phyloP scores from a whole-genome alignment of 2,329 filamentous ascomycete species.

The Metarhizium guizhouense region DNA sequence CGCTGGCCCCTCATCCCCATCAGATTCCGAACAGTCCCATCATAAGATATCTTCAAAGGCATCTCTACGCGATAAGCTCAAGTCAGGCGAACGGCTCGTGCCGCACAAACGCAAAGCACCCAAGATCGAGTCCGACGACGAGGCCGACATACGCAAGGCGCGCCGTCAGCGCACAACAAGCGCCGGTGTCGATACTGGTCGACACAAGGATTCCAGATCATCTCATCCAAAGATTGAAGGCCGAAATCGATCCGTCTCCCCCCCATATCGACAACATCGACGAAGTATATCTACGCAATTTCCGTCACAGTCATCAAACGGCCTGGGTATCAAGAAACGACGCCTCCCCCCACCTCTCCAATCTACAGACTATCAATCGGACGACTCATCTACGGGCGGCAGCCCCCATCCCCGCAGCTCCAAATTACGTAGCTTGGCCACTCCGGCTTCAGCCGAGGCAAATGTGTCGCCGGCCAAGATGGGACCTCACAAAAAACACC shows the following conservation, averaged over 20 bases:
- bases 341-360: constrained; percentile 52
- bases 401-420: constrained; percentile 51
- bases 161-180: constrained; percentile 45
- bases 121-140: constrained; percentile 49
- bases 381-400: constrained; percentile 54
- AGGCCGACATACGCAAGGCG: constrained; percentile 43
- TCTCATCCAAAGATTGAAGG: constrained; percentile 23
- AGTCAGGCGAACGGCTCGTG: constrained; percentile 36
- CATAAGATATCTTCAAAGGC: constrained; percentile 33
- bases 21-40: constrained; percentile 45
- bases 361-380: constrained; percentile 57
- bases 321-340: constrained; percentile 51
- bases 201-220: constrained; percentile 24
- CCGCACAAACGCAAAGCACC: constrained; percentile 45
- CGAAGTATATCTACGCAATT: constrained; percentile 58
- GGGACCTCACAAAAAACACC: constrained; percentile 69
- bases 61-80: constrained; percentile 37
- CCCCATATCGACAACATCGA: constrained; percentile 48
- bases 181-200: constrained; percentile 26
- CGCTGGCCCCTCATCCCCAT: constrained; percentile 32
- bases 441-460: constrained; percentile 47
- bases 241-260: constrained; percentile 46
- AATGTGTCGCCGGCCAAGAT: constrained; percentile 60
- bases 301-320: constrained; percentile 41
- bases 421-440: constrained; percentile 46